These are phyloP conservation scores for Lycium barbarum DNA, from an alignment of 257 asterid genomes.

Conservation along the genomic window DNA sequence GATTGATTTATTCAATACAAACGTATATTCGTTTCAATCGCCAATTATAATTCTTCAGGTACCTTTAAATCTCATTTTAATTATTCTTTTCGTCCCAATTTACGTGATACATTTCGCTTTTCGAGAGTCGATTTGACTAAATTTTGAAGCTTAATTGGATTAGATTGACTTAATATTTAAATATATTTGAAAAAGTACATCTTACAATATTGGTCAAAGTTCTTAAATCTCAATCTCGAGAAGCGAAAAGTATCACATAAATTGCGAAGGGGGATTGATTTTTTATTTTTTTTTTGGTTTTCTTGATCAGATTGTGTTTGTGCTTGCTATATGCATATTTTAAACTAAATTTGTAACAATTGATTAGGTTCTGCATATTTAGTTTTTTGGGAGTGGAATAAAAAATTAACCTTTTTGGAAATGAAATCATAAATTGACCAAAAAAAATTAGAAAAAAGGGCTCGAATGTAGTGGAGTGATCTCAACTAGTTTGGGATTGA, in stretches of 20 bases:
- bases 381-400: neutral
- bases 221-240: too few species aligned
- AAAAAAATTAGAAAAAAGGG: too few species aligned
- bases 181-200: too few species aligned
- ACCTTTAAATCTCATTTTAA: neutral
- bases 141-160: too few species aligned
- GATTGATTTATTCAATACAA: neutral
- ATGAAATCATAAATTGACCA: neutral
- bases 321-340: neutral
- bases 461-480: too few species aligned
- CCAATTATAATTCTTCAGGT: neutral
- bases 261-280: too few species aligned
- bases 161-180: too few species aligned
- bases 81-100: neutral
- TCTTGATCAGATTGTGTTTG: constrained; percentile 8
- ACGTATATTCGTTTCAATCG: neutral
- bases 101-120: too few species aligned
- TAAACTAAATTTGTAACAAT: neutral
- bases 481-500: constrained; percentile 10
- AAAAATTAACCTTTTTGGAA: neutral
- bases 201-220: too few species aligned
- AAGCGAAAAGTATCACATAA: too few species aligned
- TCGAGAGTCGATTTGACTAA: too few species aligned
- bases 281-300: neutral
- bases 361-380: neutral